phyloP scores from a whole-genome alignment of 2,329 filamentous ascomycete species.

The Hypoxylon sp. region DNA sequence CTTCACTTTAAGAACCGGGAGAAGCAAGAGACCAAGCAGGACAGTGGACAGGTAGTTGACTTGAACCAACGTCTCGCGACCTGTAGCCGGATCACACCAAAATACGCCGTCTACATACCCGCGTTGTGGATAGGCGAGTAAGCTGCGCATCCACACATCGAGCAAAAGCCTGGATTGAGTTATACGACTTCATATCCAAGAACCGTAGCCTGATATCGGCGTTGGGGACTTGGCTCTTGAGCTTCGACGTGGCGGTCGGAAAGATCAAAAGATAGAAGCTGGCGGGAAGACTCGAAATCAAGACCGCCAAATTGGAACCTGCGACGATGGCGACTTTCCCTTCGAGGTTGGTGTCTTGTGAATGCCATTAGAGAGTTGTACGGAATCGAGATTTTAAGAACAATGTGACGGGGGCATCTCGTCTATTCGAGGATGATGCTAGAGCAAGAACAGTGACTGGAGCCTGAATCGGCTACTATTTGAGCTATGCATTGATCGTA shows the following conservation, averaged over 20 bases:
- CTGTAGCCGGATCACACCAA: background rate
- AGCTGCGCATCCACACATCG: background rate
- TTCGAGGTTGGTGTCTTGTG: constrained; percentile 1
- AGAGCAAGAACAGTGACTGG: background rate
- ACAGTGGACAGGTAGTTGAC: background rate
- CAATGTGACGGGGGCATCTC: background rate
- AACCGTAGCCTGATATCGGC: background rate
- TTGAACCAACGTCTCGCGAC: background rate
- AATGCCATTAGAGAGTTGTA: background rate
- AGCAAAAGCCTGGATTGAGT: background rate
- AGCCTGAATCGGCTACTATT: background rate
- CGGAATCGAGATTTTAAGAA: background rate
- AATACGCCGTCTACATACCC: background rate
- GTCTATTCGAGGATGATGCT: background rate
- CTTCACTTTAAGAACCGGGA: background rate
- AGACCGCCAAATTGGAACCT: constrained; percentile 3
- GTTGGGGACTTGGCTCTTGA: background rate
- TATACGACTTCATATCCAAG: background rate
- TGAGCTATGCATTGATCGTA: background rate
- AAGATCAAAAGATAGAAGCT: background rate
- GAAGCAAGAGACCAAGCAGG: background rate
- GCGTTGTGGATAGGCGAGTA: background rate
- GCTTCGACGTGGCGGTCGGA: background rate
- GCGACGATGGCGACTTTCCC: constrained; percentile 2
- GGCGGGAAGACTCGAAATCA: background rate